Base-by-base conservation (phyloP, 1,284 basidiomycete genomes). In the Agroathelia rolfsii region DNA sequence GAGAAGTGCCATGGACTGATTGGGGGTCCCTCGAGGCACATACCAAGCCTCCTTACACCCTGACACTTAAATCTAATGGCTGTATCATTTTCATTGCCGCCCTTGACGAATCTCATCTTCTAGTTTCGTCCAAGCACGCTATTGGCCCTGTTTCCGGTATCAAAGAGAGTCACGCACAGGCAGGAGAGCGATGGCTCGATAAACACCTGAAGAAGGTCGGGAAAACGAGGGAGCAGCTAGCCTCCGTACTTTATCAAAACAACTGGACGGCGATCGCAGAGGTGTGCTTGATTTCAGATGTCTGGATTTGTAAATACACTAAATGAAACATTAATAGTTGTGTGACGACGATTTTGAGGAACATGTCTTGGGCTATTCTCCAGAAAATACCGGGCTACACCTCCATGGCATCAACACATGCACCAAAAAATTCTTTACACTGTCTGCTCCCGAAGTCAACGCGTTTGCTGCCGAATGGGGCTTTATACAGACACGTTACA, bases 261-360 rank as follows among this genome's bases (percentile, higher is more conserved):
- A 85, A 89, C 36, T 76, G 84, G 72, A 96, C 94, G 1, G 92
- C 90, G 0, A 71, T 97, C 0, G 78, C 89, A 3, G 92, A 96
- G 72, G 88, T 88, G 45, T 30, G 68, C n/a, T n/a, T n/a, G n/a
- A n/a, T 8, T 3, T 11, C 4, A 11, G 12, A 7, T 29, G 17
- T 24, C 26, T n/a, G n/a, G n/a, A n/a, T n/a, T n/a, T n/a, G n/a
- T n/a, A n/a, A n/a, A n/a, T n/a, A n/a, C n/a, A n/a, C n/a, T n/a
- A n/a, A n/a, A n/a, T n/a, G n/a, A n/a, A n/a, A n/a, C 6, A 8
- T 14, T 24, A 6, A 11, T 47, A 93, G 90, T 76, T 98, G 2
- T 97, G 95, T 53, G 94, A 99, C 49, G 95, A 99, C 56, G 73
- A 71, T 1, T 99, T 99, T 50, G 95, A 99, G 48, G 95, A 99